Conservation (phyloP, 441 rosid species). For the Jatropha podagrica region DNA sequence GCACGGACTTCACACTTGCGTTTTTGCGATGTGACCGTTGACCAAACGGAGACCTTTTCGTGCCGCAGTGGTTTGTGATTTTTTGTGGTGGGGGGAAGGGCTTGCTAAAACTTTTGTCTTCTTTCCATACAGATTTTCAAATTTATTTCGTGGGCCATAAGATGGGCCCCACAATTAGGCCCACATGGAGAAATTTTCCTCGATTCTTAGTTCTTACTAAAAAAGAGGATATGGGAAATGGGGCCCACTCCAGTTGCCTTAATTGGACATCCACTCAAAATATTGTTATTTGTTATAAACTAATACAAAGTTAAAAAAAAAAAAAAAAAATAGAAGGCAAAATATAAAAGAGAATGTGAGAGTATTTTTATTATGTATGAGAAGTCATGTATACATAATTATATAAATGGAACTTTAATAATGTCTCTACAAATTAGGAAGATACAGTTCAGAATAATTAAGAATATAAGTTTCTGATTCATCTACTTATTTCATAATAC, state of each 20-base stretch:
- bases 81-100: not conserved
- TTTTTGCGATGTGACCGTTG: constrained; percentile 51
- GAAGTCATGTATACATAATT: too few species aligned
- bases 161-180: not conserved
- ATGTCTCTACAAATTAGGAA: too few species aligned
- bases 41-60: constrained; percentile 34
- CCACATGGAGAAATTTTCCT: not conserved
- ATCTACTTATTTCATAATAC: too few species aligned
- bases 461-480: too few species aligned
- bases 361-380: too few species aligned
- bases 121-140: not conserved
- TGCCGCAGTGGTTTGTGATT: not conserved
- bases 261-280: not conserved
- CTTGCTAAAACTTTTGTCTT: not conserved
- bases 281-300: too few species aligned
- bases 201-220: not conserved
- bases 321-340: too few species aligned
- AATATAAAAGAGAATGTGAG: too few species aligned
- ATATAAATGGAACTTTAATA: too few species aligned
- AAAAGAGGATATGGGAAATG: not conserved
- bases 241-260: not conserved
- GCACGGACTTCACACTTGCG: constrained; percentile 21
- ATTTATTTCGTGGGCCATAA: not conserved
- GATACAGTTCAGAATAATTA: too few species aligned
- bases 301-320: too few species aligned